Evolutionary conservation across 176 grass and related monocot genomes (phyloP), one percentile per base, ranked within the genome.

Genomic region (Calamus simplicifolius): DNA sequence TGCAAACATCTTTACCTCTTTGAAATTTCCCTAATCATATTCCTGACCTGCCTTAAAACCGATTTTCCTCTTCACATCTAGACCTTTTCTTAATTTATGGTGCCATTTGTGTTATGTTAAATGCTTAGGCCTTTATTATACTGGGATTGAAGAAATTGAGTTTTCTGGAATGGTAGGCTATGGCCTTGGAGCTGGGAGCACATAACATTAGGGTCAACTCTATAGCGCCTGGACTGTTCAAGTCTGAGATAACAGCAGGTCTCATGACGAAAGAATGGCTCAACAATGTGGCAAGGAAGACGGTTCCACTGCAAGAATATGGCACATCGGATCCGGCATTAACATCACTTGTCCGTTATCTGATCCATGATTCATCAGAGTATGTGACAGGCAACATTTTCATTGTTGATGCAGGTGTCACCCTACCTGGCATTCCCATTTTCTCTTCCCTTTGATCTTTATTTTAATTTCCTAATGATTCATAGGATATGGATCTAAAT

Each of bases 351-450:
- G 51, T 83, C 3, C 74, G 74, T 4, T 77, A 73, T 31, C 56
- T 83, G 26, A 77, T 83, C 17, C 58, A 83, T 25, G 74, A 83
- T 38, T 68, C 69, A 0, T 83, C 80, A 4, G 68, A 49, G 13
- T 83, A 83, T 48, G 63, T 83, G n/a, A 57, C 74, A 0, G 80
- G 80, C 57, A 83, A 83, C 48, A 2, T 54, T 8, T 83, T 83
- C 74, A 54, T 83, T 55, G 69, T 68, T 1, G 80, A 83, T 35
- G 73, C 62, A 0, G 80, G 74, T 3, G 68, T 2, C 16, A 69
- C 56, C 38, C 70, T 83, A 25, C 56, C 74, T 23, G 80, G 74
- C 50, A 58, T 83, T 18, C 80, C 74, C 25, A 62, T 77, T 68
- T 83, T 69, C 57, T 83, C 74, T 8, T 73, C 62, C 8, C 73